These are phyloP conservation scores for Pisolithus marmoratus DNA, from an alignment of 768 basidiomycete genomes.

Conservation along the genomic window DNA sequence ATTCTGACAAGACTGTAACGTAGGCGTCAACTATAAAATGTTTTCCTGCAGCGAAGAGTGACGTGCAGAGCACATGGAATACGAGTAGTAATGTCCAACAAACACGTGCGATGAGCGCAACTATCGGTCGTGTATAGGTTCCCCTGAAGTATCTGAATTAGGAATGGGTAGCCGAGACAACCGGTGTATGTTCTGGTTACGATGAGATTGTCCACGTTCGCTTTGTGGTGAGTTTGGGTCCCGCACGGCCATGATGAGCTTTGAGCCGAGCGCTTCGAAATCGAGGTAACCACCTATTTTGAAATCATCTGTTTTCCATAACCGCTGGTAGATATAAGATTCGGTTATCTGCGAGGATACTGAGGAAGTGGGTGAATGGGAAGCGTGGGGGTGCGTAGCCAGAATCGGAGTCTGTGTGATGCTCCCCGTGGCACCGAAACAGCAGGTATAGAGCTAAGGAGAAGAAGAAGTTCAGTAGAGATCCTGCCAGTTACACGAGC, in stretches of 20 bases:
- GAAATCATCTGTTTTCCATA: constrained; percentile 61
- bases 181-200: constrained; percentile 3
- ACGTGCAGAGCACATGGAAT: not conserved
- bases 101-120: not conserved
- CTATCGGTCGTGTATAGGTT: constrained; percentile 12
- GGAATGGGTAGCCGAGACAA: constrained; percentile 8
- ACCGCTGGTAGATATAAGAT: constrained; percentile 55
- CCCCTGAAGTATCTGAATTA: constrained; percentile 1
- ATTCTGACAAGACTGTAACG: constrained; percentile 20
- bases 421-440: constrained; percentile 50
- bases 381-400: constrained; percentile 47
- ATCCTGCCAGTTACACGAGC: not conserved
- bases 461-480: constrained; percentile 2
- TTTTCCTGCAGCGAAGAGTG: constrained; percentile 4
- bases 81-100: not conserved
- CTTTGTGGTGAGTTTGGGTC: constrained; percentile 8
- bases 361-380: constrained; percentile 23
- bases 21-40: constrained; percentile 31
- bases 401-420: constrained; percentile 58
- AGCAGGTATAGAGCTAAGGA: constrained; percentile 46
- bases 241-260: constrained; percentile 45
- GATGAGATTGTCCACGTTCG: constrained; percentile 2
- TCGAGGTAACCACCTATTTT: constrained; percentile 54
- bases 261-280: constrained; percentile 45
- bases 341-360: constrained; percentile 35